phyloP scores from a whole-genome alignment of 768 basidiomycete species.

The Leucocoprinus leucothites region DNA sequence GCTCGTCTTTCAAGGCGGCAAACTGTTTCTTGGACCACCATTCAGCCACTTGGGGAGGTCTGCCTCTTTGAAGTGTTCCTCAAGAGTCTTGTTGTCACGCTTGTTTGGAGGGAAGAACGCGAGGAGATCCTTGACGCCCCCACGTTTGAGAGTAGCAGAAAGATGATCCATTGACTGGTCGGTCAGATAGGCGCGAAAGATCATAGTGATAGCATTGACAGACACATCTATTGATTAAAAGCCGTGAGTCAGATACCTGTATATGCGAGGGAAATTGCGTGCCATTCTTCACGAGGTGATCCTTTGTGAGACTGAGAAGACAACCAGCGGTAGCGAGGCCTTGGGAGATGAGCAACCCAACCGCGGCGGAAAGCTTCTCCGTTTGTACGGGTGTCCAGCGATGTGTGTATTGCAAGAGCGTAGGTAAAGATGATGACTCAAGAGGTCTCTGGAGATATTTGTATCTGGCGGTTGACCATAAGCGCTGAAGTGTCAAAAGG shows the following conservation, averaged over 20 bases:
- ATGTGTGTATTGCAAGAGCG: constrained; percentile 84
- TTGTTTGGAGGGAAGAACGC: constrained; percentile 86
- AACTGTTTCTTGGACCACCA: constrained; percentile 94
- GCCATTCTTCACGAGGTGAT: constrained; percentile 96
- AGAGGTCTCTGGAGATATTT: constrained; percentile 99
- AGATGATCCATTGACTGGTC: constrained; percentile 92
- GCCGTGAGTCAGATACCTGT: not conserved
- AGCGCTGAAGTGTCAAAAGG: constrained; percentile 14
- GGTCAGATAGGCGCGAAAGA: constrained; percentile 79
- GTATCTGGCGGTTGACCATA: constrained; percentile 55
- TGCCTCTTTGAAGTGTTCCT: constrained; percentile 84
- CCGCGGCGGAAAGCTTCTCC: constrained; percentile 80
- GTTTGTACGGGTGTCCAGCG: constrained; percentile 77
- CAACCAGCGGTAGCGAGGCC: constrained; percentile 77
- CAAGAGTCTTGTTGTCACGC: constrained; percentile 68
- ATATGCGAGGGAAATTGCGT: constrained; percentile 14
- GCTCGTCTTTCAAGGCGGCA: constrained; percentile 74
- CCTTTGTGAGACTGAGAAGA: constrained; percentile 82
- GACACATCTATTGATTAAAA: constrained; percentile 58
- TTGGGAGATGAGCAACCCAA: constrained; percentile 81
- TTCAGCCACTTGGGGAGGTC: constrained; percentile 74
- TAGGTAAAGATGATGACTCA: constrained; percentile 79
- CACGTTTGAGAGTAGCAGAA: constrained; percentile 74
- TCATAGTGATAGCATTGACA: constrained; percentile 66
- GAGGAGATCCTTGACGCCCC: constrained; percentile 81